Percentiles rank a stretch among this genome's conserved stretches.
These are phyloP conservation scores for Crithidia acanthocephali DNA, from an alignment of 208 protist genomes.

Conservation along the genomic window DNA sequence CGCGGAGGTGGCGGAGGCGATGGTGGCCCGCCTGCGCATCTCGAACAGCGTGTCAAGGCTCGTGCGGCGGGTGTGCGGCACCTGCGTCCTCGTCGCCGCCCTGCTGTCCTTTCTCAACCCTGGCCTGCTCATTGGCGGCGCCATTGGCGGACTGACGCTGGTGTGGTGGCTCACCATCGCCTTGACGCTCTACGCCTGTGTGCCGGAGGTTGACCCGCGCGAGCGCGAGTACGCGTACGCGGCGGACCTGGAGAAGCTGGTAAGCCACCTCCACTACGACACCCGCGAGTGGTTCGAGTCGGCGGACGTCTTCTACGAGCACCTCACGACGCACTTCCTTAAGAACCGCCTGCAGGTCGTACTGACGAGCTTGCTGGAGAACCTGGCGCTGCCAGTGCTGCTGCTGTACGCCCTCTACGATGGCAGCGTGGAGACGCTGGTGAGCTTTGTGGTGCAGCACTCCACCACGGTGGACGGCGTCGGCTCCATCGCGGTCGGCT, in stretches of 20 bases:
- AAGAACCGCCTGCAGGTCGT: constrained; percentile 54
- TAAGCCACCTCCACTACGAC: constrained; percentile 50
- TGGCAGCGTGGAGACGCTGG: constrained; percentile 54
- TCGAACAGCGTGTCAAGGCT: constrained; percentile 54
- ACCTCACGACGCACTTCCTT: constrained; percentile 61
- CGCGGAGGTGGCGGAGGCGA: constrained; percentile 48
- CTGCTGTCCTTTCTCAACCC: constrained; percentile 77
- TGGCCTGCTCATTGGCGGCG: constrained; percentile 63
- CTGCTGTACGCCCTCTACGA: constrained; percentile 60
- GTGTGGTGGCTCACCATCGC: constrained; percentile 80
- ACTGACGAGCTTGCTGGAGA: constrained; percentile 44
- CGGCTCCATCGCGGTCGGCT: constrained; percentile 66
- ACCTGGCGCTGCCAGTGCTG: constrained; percentile 57
- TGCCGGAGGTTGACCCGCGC: constrained; percentile 45
- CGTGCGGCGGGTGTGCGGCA: constrained; percentile 60
- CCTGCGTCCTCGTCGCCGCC: constrained; percentile 54
- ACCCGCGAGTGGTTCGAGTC: constrained; percentile 66
- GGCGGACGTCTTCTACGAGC: constrained; percentile 58
- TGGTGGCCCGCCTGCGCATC: constrained; percentile 54
- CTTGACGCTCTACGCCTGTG: constrained; percentile 59
- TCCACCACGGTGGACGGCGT: constrained; percentile 73
- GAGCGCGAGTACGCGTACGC: constrained; percentile 76
- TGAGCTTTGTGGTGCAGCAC: constrained; percentile 49
- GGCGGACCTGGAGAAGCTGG: constrained; percentile 56
- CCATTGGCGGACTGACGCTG: constrained; percentile 55